These are phyloP conservation scores for Lodderomyces margitis DNA, from an alignment of 1,139 yeast genomes.

Conservation along the genomic window DNA sequence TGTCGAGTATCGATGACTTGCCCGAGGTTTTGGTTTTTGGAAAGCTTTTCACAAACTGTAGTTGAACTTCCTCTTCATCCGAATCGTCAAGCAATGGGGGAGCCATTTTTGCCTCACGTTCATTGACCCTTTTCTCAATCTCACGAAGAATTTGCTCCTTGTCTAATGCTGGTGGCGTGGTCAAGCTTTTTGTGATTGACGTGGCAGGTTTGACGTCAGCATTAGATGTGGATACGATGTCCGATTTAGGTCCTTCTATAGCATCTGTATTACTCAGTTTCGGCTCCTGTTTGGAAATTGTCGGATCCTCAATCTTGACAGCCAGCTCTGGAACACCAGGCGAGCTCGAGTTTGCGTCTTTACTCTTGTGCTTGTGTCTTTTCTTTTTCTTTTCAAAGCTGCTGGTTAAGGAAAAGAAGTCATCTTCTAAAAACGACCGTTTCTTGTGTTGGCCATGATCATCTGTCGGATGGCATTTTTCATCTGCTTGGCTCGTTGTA, in stretches of 20 bases:
- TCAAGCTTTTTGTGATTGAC: not conserved
- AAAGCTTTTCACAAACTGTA: not conserved
- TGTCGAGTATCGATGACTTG: not conserved
- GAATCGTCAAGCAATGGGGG: conserved; percentile 7
- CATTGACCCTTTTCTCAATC: conserved; percentile 9
- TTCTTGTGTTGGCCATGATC: conserved; percentile 5
- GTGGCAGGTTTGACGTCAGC: not conserved
- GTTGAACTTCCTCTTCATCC: conserved; percentile 12
- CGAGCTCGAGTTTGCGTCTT: not conserved
- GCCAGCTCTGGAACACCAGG: not conserved
- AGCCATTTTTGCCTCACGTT: conserved; percentile 6
- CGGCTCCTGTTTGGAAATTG: not conserved
- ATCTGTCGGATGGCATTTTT: not conserved
- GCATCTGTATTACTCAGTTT: not conserved
- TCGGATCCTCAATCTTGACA: not conserved
- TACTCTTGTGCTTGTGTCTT: conserved; percentile 12
- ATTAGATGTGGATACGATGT: not conserved
- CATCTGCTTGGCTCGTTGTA: not conserved
- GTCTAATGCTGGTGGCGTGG: conserved; percentile 9
- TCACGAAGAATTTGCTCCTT: conserved; percentile 12
- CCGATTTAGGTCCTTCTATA: not conserved
- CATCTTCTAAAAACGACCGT: conserved; percentile 22
- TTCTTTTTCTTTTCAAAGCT: conserved; percentile 22
- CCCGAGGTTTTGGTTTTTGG: not conserved
- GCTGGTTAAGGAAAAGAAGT: conserved; percentile 28